phyloP scores from a whole-genome alignment of 257 asterid species.

The Solanum rostratum region DNA sequence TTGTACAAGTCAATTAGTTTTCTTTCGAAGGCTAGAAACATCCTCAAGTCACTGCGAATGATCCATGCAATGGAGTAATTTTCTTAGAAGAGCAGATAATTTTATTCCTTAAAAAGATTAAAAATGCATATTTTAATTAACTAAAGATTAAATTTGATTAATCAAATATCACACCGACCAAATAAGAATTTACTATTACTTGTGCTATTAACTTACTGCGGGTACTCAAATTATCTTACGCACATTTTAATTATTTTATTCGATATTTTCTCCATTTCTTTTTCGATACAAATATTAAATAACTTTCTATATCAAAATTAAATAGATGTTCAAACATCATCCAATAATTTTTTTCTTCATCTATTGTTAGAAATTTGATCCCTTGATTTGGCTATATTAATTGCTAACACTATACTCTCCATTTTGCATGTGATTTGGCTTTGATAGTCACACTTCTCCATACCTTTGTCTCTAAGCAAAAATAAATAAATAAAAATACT shows the following conservation, averaged over 20 bases:
- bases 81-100: too few species aligned
- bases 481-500: not conserved
- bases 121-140: too few species aligned
- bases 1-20: too few species aligned
- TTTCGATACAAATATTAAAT: not conserved
- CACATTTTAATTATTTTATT: not conserved
- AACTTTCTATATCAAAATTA: not conserved
- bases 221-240: not conserved
- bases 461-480: not conserved
- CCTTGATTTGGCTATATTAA: not conserved
- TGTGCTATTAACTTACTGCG: too few species aligned
- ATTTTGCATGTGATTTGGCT: not conserved
- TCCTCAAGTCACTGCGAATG: too few species aligned
- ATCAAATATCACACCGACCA: not conserved
- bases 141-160: too few species aligned
- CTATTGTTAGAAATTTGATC: not conserved
- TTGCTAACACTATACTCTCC: not conserved
- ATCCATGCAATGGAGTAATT: too few species aligned
- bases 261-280: not conserved
- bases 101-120: too few species aligned
- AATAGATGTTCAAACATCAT: not conserved
- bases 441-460: not conserved
- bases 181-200: too few species aligned
- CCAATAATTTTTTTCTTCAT: not conserved
- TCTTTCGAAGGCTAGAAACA: too few species aligned